A percentile compares a stretch with the other conserved stretches of the same genome.
Conservation (phyloP, 805 yeast genomes). For the Wickerhamomyces pijperi region DNA sequence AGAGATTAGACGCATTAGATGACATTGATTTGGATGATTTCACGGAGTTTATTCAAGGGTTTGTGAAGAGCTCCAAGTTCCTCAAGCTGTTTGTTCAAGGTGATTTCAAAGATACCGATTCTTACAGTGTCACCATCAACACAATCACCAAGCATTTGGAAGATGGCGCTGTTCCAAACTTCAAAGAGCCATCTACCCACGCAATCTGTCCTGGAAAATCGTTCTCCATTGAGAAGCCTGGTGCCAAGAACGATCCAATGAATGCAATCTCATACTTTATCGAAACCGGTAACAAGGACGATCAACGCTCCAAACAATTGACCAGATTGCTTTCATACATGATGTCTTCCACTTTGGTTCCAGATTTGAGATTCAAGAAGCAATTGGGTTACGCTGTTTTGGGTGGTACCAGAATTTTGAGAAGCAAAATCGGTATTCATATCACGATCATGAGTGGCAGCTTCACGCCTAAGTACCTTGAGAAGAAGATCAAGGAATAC, state of each 20-base stretch:
- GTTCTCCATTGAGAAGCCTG: constrained; percentile 21
- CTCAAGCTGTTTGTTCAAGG: constrained; percentile 43
- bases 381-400: constrained; percentile 54
- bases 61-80: constrained; percentile 22
- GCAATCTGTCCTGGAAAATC: constrained; percentile 25
- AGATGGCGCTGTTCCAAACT: not conserved
- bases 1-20: constrained; percentile 46
- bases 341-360: constrained; percentile 30
- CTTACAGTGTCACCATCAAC: constrained; percentile 15
- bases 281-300: constrained; percentile 42
- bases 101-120: constrained; percentile 22
- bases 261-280: constrained; percentile 41
- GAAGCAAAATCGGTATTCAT: constrained; percentile 47
- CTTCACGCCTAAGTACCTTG: constrained; percentile 29
- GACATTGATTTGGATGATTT: constrained; percentile 29
- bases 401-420: constrained; percentile 42
- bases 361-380: constrained; percentile 40
- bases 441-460: constrained; percentile 44
- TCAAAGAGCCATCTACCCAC: constrained; percentile 27
- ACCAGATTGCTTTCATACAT: constrained; percentile 36
- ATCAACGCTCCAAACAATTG: constrained; percentile 24
- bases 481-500: constrained; percentile 35
- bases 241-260: constrained; percentile 36
- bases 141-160: constrained; percentile 19
- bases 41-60: constrained; percentile 16